Conservation (phyloP, 371 early-diverging fungal genomes). For the Lichtheimia ornata region DNA sequence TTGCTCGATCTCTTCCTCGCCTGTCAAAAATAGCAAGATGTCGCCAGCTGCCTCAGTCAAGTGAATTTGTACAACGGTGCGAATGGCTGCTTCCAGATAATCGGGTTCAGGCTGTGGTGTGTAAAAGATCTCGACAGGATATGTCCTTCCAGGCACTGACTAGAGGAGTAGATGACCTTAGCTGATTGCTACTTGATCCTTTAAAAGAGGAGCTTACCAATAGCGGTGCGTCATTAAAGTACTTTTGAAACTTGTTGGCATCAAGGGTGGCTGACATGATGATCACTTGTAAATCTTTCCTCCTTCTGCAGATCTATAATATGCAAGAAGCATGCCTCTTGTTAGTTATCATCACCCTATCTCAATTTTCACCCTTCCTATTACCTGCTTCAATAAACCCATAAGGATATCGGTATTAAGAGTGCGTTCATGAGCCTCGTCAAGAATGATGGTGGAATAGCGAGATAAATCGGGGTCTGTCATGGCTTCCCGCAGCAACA, state of each 20-base stretch:
- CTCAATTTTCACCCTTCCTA: neutral
- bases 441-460: conserved; percentile 93
- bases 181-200: neutral
- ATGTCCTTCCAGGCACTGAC: conserved; percentile 85
- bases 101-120: conserved; percentile 86
- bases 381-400: conserved; percentile 87
- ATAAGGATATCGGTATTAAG: conserved; percentile 94
- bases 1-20: conserved; percentile 94
- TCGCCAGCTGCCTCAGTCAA: conserved; percentile 83
- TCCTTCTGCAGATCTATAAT: conserved; percentile 39
- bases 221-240: conserved; percentile 77
- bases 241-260: conserved; percentile 85
- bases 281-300: conserved; percentile 77
- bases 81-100: conserved; percentile 85
- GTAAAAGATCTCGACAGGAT: conserved; percentile 89
- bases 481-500: conserved; percentile 97
- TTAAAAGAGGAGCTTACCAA: conserved; percentile 24
- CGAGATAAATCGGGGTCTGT: conserved; percentile 79
- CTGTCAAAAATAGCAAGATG: conserved; percentile 89
- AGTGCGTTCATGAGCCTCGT: conserved; percentile 99
- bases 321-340: too few relatives aligned
- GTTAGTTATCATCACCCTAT: too few relatives aligned
- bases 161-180: conserved; percentile 3
- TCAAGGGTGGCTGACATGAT: conserved; percentile 95
- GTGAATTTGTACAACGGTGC: conserved; percentile 84